Evolutionary conservation across 1,284 basidiomycete genomes (phyloP).

Genomic region (Phellinidium pouzarii): DNA sequence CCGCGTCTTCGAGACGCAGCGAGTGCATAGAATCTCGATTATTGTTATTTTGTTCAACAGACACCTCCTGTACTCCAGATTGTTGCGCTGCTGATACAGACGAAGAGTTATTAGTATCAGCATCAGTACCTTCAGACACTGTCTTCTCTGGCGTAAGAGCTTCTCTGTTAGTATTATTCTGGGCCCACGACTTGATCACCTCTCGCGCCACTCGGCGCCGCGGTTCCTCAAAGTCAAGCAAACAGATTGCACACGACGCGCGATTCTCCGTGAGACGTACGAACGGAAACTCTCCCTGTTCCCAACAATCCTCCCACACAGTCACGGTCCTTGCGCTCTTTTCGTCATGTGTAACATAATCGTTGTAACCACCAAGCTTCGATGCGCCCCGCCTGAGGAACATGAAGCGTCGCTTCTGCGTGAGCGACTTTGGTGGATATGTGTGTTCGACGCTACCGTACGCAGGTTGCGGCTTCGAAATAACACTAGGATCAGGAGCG

Average conservation of each 20-base stretch:
- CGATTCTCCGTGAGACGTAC: slow-evolving; percentile 71
- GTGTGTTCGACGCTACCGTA: slow-evolving; percentile 28
- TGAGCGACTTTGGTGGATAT: slow-evolving; percentile 48
- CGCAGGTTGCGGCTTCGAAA: slow-evolving; percentile 36
- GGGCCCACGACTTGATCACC: slow-evolving; percentile 25
- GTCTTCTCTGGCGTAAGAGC: slow-evolving; percentile 10
- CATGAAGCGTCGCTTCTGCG: slow-evolving; percentile 29
- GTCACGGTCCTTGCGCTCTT: slow-evolving; percentile 27
- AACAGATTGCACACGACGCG: slow-evolving; percentile 74
- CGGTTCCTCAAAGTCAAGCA: slow-evolving; percentile 77
- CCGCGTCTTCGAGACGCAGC: slow-evolving; percentile 57
- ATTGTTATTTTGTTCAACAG: slow-evolving; percentile 35
- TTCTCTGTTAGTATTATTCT: slow-evolving; percentile 14
- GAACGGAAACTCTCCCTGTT: slow-evolving; percentile 48
- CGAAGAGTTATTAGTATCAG: slow-evolving; percentile 9
- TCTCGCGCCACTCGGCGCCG: slow-evolving; percentile 28
- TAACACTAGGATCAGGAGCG: slow-evolving; percentile 24
- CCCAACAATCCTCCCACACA: slow-evolving; percentile 46
- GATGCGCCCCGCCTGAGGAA: slow-evolving; percentile 8
- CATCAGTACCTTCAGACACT: slow-evolving; percentile 15
- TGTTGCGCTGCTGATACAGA: slow-evolving; percentile 21
- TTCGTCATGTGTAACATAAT: slow-evolving; percentile 25
- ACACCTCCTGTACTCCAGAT: slow-evolving; percentile 24
- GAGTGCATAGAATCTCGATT: slow-evolving; percentile 31
- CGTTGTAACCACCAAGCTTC: background rate